phyloP scores from a whole-genome alignment of 306 rosid genomes.

The Castanea sativa region DNA sequence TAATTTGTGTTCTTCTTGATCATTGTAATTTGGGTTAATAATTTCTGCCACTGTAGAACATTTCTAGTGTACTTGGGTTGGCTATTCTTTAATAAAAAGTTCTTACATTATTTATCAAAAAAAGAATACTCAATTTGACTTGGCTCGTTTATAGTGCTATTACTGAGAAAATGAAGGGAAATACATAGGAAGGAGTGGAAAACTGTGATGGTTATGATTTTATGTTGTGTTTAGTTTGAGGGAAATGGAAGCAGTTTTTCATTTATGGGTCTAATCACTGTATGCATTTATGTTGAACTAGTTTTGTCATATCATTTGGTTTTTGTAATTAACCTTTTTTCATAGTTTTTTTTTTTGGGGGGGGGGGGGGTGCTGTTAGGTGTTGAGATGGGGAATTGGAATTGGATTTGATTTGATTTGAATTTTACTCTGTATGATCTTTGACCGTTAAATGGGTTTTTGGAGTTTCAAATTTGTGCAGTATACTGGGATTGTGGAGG shows the following conservation, averaged over 20 bases:
- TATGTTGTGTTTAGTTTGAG: not conserved
- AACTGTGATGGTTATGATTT: not conserved
- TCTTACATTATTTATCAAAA: too few species aligned
- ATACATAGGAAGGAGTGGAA: not conserved
- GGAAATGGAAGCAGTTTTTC: too few species aligned
- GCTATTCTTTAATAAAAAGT: too few species aligned
- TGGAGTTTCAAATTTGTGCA: not conserved
- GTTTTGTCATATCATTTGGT: too few species aligned
- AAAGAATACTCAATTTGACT: too few species aligned
- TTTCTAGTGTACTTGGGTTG: too few species aligned
- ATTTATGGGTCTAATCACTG: too few species aligned
- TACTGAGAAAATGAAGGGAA: not conserved
- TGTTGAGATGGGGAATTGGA: not conserved
- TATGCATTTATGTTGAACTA: too few species aligned
- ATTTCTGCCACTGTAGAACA: too few species aligned
- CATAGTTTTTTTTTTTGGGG: not conserved
- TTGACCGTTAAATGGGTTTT: not conserved
- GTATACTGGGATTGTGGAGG: constrained; percentile 66
- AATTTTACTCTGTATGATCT: not conserved
- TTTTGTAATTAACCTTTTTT: not conserved
- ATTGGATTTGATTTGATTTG: not conserved
- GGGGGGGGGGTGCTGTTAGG: not conserved
- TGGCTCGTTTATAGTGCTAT: too few species aligned
- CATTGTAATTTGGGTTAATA: too few species aligned
- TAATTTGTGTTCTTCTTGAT: too few species aligned